A percentile compares a stretch with the other conserved stretches of the same genome.
Conservation (phyloP, 1,284 basidiomycete genomes). For the Neotropicomus parvogracilis region DNA sequence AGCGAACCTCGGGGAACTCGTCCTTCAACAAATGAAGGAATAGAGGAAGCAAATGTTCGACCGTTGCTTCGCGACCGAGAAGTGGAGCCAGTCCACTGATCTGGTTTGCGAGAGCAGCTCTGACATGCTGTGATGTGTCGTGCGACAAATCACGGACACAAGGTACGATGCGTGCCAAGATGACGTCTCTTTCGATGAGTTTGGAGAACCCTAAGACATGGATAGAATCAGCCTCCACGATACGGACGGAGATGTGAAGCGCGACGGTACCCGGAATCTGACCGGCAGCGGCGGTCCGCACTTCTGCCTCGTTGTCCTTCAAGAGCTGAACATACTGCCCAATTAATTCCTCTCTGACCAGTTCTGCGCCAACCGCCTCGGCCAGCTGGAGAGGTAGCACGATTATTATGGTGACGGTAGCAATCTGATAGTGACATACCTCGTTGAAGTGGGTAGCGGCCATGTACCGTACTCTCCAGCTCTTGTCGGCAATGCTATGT, state of each 20-base stretch:
- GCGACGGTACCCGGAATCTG: slow-evolving; percentile 84
- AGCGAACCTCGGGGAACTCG: slow-evolving; percentile 96
- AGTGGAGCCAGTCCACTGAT: slow-evolving; percentile 97
- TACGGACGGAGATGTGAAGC: background rate
- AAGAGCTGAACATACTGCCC: slow-evolving; percentile 90
- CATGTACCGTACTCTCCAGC: slow-evolving; percentile 99
- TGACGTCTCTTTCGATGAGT: slow-evolving; percentile 90
- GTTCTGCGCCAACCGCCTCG: slow-evolving; percentile 85
- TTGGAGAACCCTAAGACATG: slow-evolving; percentile 85
- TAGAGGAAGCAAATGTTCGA: slow-evolving; percentile 94
- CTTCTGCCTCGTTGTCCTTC: slow-evolving; percentile 99
- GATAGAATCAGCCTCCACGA: slow-evolving; percentile 9
- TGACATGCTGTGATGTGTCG: slow-evolving; percentile 95
- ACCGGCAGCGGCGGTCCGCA: slow-evolving; percentile 91
- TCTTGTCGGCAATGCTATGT: slow-evolving; percentile 89
- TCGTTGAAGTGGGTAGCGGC: slow-evolving; percentile 98
- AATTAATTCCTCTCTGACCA: slow-evolving; percentile 93
- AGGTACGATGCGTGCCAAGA: slow-evolving; percentile 91
- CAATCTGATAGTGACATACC: slow-evolving; percentile 39
- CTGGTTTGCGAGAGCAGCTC: slow-evolving; percentile 93
- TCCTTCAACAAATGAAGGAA: slow-evolving; percentile 98
- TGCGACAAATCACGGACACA: slow-evolving; percentile 94
- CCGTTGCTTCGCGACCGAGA: slow-evolving; percentile 91
- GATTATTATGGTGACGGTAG: slow-evolving; percentile 3
- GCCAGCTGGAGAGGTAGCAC: slow-evolving; percentile 59